Evolutionary conservation across 345 rosid species (phyloP), one percentile per base, ranked within the genome.

Genomic region (Capsella bursapastoris): DNA sequence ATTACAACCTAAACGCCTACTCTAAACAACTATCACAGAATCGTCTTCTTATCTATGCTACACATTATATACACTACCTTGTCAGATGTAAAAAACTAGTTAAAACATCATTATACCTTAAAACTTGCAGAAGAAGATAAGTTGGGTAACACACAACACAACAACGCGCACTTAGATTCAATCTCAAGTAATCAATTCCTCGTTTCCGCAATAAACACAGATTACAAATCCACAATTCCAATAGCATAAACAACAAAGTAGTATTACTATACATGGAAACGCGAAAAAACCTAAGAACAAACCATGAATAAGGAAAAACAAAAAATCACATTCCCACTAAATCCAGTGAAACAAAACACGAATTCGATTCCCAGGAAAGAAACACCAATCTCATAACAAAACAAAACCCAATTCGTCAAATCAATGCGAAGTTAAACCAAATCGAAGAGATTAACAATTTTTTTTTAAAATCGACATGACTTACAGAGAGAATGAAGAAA

Each of bases 401-500:
- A 72, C 69, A 2, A 55, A 27, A 65, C 0, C 78, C 15, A 74
- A 66, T n/a, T 55, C 53, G 1, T 10, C 2, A 13, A 31, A 12
- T 6, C 25, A 25, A 68, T 12, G 32, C 32, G 56, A 68, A 73
- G 64, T 72, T 15, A 22, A 31, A 68, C 7, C 28, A 68, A 51
- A 67, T 55, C 71, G 45, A 56, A 76, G 48, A 63, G 69, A 57
- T 43, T 35, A 3, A 12, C n/a, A 7, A 52, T 22, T 22, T 22
- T 22, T 22, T 22, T 22, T 1, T 1, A 32, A 48, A 59, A 50
- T 68, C 28, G 45, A 18, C 38, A 58, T 70, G 67, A 65, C 80
- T 71, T 77, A 77, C 80, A 64, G 2, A 53, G 51, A 64, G 28
- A 22, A 22, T 22, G 25, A 22, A 22, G 25, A 76, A 71, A 77